A percentile compares a stretch with the other conserved stretches of the same genome.
Conservation (phyloP, 208 protist species). For the Wallacemonas rigidus region DNA sequence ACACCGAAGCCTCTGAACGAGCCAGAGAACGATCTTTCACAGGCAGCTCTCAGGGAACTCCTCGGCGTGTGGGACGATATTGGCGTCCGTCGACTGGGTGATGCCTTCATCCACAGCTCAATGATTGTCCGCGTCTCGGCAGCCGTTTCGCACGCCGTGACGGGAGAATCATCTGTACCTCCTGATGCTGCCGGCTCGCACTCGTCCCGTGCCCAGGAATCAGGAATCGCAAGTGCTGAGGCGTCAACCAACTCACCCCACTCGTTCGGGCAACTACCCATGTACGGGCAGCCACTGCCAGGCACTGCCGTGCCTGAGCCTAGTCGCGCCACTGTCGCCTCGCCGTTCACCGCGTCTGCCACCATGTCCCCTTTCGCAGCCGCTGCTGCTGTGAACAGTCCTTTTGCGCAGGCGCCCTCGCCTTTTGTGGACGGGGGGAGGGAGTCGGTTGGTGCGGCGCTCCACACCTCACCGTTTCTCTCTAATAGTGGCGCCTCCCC, state of each 20-base stretch:
- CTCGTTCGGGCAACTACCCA: slow-evolving; percentile 76
- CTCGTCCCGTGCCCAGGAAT: too few relatives aligned
- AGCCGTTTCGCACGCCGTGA: slow-evolving; percentile 36
- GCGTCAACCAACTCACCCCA: slow-evolving; percentile 1
- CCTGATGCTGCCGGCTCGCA: slow-evolving; percentile 18
- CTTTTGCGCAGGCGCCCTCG: slow-evolving; percentile 1
- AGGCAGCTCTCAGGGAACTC: slow-evolving; percentile 67
- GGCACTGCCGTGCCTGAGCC: not conserved
- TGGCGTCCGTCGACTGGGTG: slow-evolving; percentile 66
- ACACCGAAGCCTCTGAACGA: slow-evolving; percentile 85
- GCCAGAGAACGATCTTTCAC: slow-evolving; percentile 62
- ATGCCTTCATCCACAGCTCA: slow-evolving; percentile 84
- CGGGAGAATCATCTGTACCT: slow-evolving; percentile 15
- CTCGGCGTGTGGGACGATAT: slow-evolving; percentile 82
- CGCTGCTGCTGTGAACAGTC: slow-evolving; percentile 19
- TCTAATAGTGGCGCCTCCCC: slow-evolving; percentile 29
- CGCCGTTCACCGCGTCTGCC: slow-evolving; percentile 35
- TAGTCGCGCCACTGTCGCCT: slow-evolving; percentile 21
- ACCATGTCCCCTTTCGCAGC: slow-evolving; percentile 44
- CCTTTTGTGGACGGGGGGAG: slow-evolving; percentile 3
- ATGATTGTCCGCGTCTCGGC: slow-evolving; percentile 91
- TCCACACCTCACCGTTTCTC: slow-evolving; percentile 17
- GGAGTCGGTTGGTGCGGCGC: not conserved
- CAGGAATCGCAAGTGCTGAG: too few relatives aligned
- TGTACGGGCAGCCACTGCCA: slow-evolving; percentile 65